Conservation (phyloP, 768 basidiomycete genomes). For the Calvatia gigantea region DNA sequence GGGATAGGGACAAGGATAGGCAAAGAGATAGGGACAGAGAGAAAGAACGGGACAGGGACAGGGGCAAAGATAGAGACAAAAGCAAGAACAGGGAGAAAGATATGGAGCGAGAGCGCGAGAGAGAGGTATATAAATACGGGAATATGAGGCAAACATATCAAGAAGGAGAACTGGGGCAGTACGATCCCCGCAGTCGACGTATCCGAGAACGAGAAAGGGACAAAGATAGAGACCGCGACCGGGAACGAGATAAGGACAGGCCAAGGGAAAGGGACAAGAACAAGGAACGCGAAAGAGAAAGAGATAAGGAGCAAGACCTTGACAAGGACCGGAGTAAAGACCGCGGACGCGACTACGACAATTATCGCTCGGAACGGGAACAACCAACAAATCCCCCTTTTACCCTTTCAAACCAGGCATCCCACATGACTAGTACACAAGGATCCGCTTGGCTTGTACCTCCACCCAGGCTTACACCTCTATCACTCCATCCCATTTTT, state of each 20-base stretch:
- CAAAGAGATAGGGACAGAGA: constrained; percentile 11
- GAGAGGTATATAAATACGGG: neutral
- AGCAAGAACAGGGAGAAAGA: neutral
- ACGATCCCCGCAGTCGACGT: constrained; percentile 15
- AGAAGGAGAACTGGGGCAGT: constrained; percentile 15
- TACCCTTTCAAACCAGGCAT: neutral
- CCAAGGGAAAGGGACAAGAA: constrained; percentile 14
- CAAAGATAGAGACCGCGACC: constrained; percentile 17
- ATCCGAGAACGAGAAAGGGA: constrained; percentile 16
- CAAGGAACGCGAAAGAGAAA: constrained; percentile 10
- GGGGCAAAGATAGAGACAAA: constrained; percentile 10
- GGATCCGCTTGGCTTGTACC: neutral
- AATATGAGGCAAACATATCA: constrained; percentile 13
- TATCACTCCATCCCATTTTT: neutral
- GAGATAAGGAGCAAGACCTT: constrained; percentile 17
- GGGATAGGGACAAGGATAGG: constrained; percentile 12
- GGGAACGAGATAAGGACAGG: constrained; percentile 19
- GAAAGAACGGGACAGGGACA: constrained; percentile 14
- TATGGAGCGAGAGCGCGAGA: no score
- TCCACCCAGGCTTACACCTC: neutral
- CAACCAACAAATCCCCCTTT: neutral
- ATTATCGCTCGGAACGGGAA: constrained; percentile 12
- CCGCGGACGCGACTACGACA: constrained; percentile 6
- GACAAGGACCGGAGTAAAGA: constrained; percentile 15
- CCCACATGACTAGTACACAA: neutral